These are phyloP conservation scores for Sclerotinia sclerotiorum DNA, from an alignment of 2,329 filamentous ascomycete species.

Conservation along the genomic window DNA sequence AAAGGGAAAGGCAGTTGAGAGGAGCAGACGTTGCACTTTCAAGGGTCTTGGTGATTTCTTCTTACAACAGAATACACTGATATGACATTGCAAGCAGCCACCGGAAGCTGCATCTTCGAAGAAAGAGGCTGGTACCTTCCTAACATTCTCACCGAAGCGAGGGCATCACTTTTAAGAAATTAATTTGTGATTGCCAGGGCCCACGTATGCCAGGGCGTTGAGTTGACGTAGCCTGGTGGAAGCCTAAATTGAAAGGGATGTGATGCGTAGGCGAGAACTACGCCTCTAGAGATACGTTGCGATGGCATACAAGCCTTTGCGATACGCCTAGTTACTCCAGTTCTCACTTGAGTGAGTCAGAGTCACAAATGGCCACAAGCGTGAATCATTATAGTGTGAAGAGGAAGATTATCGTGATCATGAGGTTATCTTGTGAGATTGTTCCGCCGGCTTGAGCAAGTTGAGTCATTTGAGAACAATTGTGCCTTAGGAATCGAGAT, in stretches of 20 bases:
- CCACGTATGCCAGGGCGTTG: slow-evolving; percentile 1
- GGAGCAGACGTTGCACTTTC: background rate
- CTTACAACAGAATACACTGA: background rate
- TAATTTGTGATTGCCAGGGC: background rate
- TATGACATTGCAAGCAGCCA: background rate
- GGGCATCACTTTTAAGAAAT: background rate
- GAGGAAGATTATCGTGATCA: slow-evolving; percentile 12
- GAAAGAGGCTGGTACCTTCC: background rate
- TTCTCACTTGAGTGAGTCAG: background rate
- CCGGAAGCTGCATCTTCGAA: background rate
- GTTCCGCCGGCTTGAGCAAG: background rate
- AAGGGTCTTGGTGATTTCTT: background rate
- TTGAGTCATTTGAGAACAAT: background rate
- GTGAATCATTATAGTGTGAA: slow-evolving; percentile 9
- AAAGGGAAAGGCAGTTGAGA: background rate
- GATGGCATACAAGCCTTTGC: background rate
- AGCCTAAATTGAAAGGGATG: slow-evolving; percentile 21
- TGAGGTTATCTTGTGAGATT: slow-evolving; percentile 9
- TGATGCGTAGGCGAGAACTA: slow-evolving; percentile 14
- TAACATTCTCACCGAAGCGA: background rate
- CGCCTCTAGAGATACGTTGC: background rate
- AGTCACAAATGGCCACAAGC: slow-evolving; percentile 13
- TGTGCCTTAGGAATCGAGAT: background rate
- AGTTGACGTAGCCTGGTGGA: slow-evolving; percentile 6
- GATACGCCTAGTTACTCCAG: background rate